Conservation (phyloP, 257 asterid genomes). For the Oldenlandia corymbosa region DNA sequence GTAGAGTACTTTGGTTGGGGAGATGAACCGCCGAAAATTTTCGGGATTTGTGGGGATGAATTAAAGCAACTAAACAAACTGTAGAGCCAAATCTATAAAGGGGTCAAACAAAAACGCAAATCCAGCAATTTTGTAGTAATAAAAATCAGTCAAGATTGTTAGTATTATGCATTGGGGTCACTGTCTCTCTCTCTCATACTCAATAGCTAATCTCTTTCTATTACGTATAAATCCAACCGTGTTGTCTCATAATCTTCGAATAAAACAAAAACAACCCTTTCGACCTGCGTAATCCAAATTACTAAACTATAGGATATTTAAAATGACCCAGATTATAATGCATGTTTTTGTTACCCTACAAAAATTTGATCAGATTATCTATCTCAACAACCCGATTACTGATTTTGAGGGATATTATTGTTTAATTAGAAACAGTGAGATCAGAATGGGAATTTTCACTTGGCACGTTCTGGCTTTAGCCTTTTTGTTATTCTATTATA, state of each 20-base stretch:
- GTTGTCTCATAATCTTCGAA: slow-evolving; percentile 14
- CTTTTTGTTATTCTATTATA: too few relatives aligned
- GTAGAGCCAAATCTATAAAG: too few relatives aligned
- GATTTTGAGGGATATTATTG: slow-evolving; percentile 1
- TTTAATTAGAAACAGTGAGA: not conserved
- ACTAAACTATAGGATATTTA: not conserved
- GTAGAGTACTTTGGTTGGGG: too few relatives aligned
- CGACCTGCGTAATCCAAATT: not conserved
- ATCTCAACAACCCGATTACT: too few relatives aligned
- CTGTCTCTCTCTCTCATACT: too few relatives aligned
- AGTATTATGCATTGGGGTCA: not conserved
- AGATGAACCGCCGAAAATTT: too few relatives aligned
- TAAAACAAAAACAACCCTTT: slow-evolving; percentile 19
- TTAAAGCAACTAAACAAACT: too few relatives aligned
- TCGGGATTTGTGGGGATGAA: too few relatives aligned
- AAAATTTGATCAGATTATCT: not conserved
- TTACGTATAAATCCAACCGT: slow-evolving; percentile 7
- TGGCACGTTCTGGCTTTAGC: not conserved
- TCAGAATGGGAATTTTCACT: not conserved
- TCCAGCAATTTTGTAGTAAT: too few relatives aligned
- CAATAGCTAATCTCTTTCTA: not conserved
- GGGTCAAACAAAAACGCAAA: not conserved
- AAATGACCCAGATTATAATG: too few relatives aligned
- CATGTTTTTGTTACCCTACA: not conserved
- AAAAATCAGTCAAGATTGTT: not conserved